Conservation (phyloP, 768 basidiomycete species). For the Boletus reticulatus region DNA sequence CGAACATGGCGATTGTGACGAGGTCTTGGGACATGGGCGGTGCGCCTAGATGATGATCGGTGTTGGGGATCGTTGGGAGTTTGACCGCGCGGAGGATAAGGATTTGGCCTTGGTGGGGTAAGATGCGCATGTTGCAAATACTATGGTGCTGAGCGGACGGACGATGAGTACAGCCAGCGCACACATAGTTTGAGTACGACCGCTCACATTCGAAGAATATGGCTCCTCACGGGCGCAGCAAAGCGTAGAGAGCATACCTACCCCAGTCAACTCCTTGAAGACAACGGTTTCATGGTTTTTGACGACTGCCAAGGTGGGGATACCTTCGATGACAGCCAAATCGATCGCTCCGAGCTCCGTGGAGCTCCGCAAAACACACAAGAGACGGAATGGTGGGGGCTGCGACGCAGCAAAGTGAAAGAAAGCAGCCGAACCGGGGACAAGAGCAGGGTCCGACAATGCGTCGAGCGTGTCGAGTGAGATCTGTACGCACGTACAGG, state of each 20-base stretch:
- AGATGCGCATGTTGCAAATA: conserved; percentile 50
- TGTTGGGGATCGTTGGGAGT: conserved; percentile 6
- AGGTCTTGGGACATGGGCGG: conserved; percentile 26
- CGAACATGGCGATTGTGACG: conserved; percentile 31
- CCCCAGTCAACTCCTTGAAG: conserved; percentile 40
- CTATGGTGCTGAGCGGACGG: conserved; percentile 39
- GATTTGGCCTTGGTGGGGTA: conserved; percentile 51
- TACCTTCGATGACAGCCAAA: conserved; percentile 42
- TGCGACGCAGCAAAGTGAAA: conserved; percentile 33
- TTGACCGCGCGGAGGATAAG: conserved; percentile 48
- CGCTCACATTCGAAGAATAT: conserved; percentile 28
- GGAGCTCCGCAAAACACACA: conserved; percentile 38
- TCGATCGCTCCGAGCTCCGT: conserved; percentile 37
- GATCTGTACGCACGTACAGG: conserved; percentile 42
- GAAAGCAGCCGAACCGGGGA: conserved; percentile 39
- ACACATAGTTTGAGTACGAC: too few relatives aligned
- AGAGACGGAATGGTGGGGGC: conserved; percentile 40
- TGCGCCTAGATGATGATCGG: conserved; percentile 3
- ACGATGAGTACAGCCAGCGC: conserved; percentile 2
- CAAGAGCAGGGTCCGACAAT: conserved; percentile 41
- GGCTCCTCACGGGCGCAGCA: conserved; percentile 35
- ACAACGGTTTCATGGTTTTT: conserved; percentile 42
- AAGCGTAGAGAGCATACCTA: conserved; percentile 36
- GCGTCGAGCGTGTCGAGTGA: conserved; percentile 43
- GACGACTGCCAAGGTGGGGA: conserved; percentile 42